Conservation (phyloP, 352 stramenopile species). For the Achlya hypogyna region DNA sequence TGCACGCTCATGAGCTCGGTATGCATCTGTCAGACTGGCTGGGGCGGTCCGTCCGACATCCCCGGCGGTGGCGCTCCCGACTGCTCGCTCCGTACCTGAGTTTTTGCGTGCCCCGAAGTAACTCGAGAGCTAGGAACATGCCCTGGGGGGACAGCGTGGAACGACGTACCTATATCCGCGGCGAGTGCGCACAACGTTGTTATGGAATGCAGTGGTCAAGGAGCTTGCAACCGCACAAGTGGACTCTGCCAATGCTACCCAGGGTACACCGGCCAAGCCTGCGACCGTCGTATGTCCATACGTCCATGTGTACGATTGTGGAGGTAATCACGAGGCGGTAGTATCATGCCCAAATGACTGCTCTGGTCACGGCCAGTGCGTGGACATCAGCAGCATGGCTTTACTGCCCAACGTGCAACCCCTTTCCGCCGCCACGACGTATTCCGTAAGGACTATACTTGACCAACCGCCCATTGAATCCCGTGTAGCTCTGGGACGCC, state of each 20-base stretch:
- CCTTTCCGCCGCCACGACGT: constrained; percentile 44
- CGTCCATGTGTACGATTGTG: neutral
- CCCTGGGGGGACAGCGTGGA: constrained; percentile 33
- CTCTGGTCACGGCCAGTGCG: constrained; percentile 55
- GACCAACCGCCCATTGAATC: neutral
- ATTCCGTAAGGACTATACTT: constrained; percentile 27
- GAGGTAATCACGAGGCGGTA: neutral
- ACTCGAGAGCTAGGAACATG: neutral
- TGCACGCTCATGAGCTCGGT: constrained; percentile 78
- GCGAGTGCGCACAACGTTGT: constrained; percentile 28
- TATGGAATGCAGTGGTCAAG: constrained; percentile 89
- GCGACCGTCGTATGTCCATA: constrained; percentile 37
- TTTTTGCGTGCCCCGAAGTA: too few relatives aligned
- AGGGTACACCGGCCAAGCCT: constrained; percentile 83
- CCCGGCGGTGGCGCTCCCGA: constrained; percentile 67
- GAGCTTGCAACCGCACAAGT: constrained; percentile 76
- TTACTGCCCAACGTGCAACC: constrained; percentile 38
- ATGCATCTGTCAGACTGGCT: constrained; percentile 85
- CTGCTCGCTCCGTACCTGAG: constrained; percentile 57
- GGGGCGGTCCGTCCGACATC: constrained; percentile 71
- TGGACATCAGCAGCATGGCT: constrained; percentile 40
- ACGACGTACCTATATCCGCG: constrained; percentile 30
- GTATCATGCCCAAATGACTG: constrained; percentile 56
- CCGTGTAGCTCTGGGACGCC: constrained; percentile 53
- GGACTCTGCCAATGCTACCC: constrained; percentile 84